Evolutionary conservation across 2,329 filamentous ascomycete genomes (phyloP), one percentile per base, ranked within the genome.

Genomic region (Cordyceps cateniannulata): DNA sequence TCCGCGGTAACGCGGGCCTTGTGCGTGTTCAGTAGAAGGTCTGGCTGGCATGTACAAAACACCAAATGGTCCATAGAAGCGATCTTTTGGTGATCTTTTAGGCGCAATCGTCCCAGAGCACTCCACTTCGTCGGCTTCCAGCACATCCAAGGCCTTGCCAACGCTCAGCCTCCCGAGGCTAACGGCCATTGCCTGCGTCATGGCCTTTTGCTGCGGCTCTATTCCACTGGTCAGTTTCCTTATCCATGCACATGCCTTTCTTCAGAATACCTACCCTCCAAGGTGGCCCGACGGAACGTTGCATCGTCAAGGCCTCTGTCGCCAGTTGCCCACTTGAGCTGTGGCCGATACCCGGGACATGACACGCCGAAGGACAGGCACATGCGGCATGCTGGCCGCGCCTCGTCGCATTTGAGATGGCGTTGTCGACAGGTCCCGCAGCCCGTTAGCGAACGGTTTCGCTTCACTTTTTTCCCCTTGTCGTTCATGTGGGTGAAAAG

Each of bases 331-430:
- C 65, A 66, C 38, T 62, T 59, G 18, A 66, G 59, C 6, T 27
- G 29, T 16, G 64, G 57, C 35, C 45, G 55, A 47, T 66, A 66
- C 32, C 65, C 65, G 9, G 62, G 56, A 48, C 65, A 66, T 12
- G 57, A 59, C 5, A 64, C 50, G 12, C 65, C 65, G 2, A 62
- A 45, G 2, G 52, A 51, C 20, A 22, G 29, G 14, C 65, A 66
- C 25, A 58, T 62, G 25, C 45, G 59, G 49, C 65, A 66, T 24
- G 55, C 61, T 16, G 65, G 63, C 16, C 62, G 63, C 42, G 52
- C 52, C 44, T 66, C 65, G 54, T 66, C 65, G 20, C 63, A 66
- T 53, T 66, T 66, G 35, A 59, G 12, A 32, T 59, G 57, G 5
- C 57, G 57, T 24, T 48, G 47, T 2, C 57, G 57, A 32, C 57